Percentiles rank a stretch among this genome's conserved stretches.
Evolutionary conservation across 2,329 filamentous ascomycete species (phyloP).

Genomic region (Beauveria pseudobassiana): DNA sequence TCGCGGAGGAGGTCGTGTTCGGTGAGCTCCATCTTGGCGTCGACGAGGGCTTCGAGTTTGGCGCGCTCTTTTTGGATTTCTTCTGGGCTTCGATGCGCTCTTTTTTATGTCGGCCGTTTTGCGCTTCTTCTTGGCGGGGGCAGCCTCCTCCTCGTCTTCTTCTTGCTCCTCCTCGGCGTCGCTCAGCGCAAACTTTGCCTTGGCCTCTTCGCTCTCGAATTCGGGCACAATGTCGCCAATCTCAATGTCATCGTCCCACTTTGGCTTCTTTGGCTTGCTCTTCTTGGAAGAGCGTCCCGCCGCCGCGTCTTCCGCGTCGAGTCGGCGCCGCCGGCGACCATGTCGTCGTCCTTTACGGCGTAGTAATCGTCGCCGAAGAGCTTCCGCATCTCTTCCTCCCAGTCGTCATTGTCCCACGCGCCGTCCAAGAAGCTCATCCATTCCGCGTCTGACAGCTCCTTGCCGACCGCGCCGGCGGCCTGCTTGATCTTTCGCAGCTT

Average conservation of each 20-base stretch:
- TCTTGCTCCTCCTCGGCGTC: slow-evolving; percentile 32
- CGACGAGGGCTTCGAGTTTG: slow-evolving; percentile 79
- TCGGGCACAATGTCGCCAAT: slow-evolving; percentile 88
- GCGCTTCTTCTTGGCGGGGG: slow-evolving; percentile 49
- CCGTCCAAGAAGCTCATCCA: slow-evolving; percentile 81
- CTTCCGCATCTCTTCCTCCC: slow-evolving; percentile 85
- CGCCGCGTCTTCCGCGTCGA: slow-evolving; percentile 33
- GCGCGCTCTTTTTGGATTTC: slow-evolving; percentile 70
- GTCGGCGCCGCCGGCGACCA: slow-evolving; percentile 51
- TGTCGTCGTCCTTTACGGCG: slow-evolving; percentile 52
- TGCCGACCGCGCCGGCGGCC: slow-evolving; percentile 70
- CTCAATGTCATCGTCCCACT: slow-evolving; percentile 95
- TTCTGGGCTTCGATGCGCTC: slow-evolving; percentile 55
- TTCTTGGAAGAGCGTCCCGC: slow-evolving; percentile 49
- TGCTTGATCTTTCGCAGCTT: slow-evolving; percentile 85
- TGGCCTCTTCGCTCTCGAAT: slow-evolving; percentile 59
- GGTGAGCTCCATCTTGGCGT: slow-evolving; percentile 70
- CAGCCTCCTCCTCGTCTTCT: slow-evolving; percentile 32
- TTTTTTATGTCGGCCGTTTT: slow-evolving; percentile 53
- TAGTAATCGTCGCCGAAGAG: slow-evolving; percentile 92
- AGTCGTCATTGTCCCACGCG: slow-evolving; percentile 80
- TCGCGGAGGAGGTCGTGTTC: slow-evolving; percentile 50
- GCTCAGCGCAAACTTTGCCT: slow-evolving; percentile 48
- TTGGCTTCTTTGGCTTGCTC: slow-evolving; percentile 48
- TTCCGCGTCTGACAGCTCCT: slow-evolving; percentile 62